Base-by-base conservation (phyloP, 2,329 filamentous ascomycete genomes). In the Clathrospora elynae region DNA sequence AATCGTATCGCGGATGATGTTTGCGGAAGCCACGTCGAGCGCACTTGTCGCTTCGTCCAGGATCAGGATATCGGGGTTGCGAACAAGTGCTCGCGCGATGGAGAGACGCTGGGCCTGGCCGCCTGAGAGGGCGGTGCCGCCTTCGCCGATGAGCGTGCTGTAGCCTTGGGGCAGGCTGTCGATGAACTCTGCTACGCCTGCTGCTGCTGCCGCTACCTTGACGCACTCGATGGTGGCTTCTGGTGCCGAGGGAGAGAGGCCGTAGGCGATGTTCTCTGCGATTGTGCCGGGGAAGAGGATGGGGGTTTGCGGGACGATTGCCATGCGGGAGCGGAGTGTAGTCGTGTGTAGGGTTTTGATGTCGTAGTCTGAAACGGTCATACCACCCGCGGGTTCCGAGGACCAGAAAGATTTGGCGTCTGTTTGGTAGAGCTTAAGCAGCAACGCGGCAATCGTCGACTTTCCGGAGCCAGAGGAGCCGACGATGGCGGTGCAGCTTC, bases 401-500 rank as follows among this genome's bases (percentile, higher is more conserved):
- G 39, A 22, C 5, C 42, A 17, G 13, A 29, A 25, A 6, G 34
- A 14, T 22, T 26, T 35, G 0, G 18, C 22, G n/a, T 45, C 42
- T 2, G 68, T 53, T 38, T 75, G 68, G 60, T 93, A 90, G 0
- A 96, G 75, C 1, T 86, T 82, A 3, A 95, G 72, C 0, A 97
- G 75, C 0, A 97, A 73, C 0, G 86, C 81, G 0, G 86, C 79
- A 23, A 96, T 77, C 0, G 92, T 96, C 10, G 87, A 91, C 71
- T 99, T 97, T 1, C 93, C 92, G n/a, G 86, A 88, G 0, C 93
- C 92, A 0, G 90, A 96, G 1, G 81, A 73, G 1, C 92, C 91
- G 2, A 95, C 90, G 13, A 97, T 82, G 2, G 88, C 90, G 0
- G 85, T 85, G 53, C 82, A 87, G 3, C 80, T 82, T 14, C 85